phyloP scores from a whole-genome alignment of 73 alveolate genomes.

The Blepharisma japonicum region DNA sequence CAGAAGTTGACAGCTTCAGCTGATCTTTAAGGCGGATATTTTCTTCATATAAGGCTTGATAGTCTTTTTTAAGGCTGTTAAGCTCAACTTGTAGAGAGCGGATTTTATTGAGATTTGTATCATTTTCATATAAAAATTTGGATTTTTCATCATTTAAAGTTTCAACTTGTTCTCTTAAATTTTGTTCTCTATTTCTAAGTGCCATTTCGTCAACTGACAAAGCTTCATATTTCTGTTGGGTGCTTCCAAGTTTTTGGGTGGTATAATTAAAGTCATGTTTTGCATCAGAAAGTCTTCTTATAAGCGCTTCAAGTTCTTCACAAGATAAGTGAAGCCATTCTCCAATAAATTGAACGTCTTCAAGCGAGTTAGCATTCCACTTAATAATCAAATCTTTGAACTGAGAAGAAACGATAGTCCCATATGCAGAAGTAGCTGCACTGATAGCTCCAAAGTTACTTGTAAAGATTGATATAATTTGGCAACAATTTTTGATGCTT shows the following conservation, averaged over 20 bases:
- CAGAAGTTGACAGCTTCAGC: neutral
- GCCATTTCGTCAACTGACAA: constrained; percentile 11
- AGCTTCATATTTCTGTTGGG: neutral
- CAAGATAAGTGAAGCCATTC: neutral
- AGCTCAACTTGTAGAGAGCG: neutral
- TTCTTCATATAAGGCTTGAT: neutral
- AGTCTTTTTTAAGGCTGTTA: neutral
- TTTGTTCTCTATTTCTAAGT: constrained; percentile 27
- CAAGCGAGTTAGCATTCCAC: neutral
- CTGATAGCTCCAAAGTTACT: constrained; percentile 24
- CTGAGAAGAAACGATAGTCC: neutral
- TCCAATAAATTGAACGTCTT: neutral
- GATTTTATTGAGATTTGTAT: neutral
- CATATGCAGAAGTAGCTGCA: neutral
- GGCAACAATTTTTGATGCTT: too few relatives aligned
- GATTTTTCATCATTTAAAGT: neutral
- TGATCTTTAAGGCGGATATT: constrained; percentile 8
- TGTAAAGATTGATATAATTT: neutral
- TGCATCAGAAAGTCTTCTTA: constrained; percentile 20
- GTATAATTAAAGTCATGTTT: neutral
- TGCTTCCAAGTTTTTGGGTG: neutral
- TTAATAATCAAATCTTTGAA: constrained; percentile 1
- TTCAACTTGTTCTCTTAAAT: neutral
- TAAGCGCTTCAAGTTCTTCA: constrained; percentile 26
- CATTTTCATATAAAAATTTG: neutral